Evolutionary conservation across 75 land plant genomes (phyloP), one percentile per base, ranked within the genome.

Genomic region (Pinus albicaulis): DNA sequence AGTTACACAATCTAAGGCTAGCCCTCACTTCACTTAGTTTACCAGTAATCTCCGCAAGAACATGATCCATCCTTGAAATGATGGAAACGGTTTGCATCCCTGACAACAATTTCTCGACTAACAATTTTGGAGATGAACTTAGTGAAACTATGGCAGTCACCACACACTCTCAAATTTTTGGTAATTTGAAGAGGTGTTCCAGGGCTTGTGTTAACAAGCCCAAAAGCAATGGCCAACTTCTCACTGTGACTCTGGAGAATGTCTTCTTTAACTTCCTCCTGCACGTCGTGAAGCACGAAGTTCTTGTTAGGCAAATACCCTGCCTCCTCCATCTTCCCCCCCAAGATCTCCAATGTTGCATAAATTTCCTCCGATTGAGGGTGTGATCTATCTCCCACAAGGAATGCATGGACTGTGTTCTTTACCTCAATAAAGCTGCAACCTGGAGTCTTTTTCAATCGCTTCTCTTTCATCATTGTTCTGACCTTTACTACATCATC

Each of bases 231-330:
- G 36, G 41, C 69, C 41, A 65, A 3, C 41, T 65, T 65, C 26
- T 26, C 5, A 5, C 36, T 64, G 38, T 64, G 14, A 15, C 36
- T 13, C 25, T 17, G 15, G 13, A 63, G 12, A 34, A 28, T 63
- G 14, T 63, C 3, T 28, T 31, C 66, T 15, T 63, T 60, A 8
- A 7, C 3, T 60, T 60, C 24, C 24, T 60, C 62, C 28, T 62
- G 14, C 66, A 63, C 66, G 28, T 12, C 31, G 28, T 63, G 66
- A 63, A 63, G 56, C 26, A 72, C 74, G 24, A 72, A 7, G 57
- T 48, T 23, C 23, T 15, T 48, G 13, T 17, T 28, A 44, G 57
- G n/a, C 26, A 16, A 24, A 71, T 48, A 36, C n/a, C 5, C 5
- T 17, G 28, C 24, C 28, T 15, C 28, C 66, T 28, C 28, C 66